Percentiles rank a stretch among this genome's conserved stretches.
These are phyloP conservation scores for Notholithocarpus densiflorus DNA, from an alignment of 306 rosid genomes.

Conservation along the genomic window DNA sequence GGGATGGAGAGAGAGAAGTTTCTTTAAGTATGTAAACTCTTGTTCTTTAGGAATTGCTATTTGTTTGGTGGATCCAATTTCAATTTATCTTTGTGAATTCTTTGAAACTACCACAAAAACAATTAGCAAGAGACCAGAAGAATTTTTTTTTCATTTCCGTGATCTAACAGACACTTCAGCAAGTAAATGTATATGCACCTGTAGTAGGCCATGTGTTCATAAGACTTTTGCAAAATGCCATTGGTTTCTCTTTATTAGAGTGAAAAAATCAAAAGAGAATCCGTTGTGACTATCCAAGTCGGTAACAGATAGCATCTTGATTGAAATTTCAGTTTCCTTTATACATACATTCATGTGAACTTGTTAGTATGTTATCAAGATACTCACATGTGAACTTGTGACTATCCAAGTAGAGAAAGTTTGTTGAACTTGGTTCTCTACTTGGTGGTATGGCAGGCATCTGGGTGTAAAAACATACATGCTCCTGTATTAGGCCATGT, in stretches of 20 bases:
- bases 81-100: neutral
- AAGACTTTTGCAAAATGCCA: neutral
- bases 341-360: neutral
- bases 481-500: neutral
- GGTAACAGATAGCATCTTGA: neutral
- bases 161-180: neutral
- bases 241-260: neutral
- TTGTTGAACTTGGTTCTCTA: neutral
- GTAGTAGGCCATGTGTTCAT: constrained; percentile 2
- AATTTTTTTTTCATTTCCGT: neutral
- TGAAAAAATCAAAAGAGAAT: neutral
- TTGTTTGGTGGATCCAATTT: neutral
- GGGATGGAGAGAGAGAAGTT: neutral
- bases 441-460: neutral
- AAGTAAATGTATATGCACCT: neutral
- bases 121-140: neutral
- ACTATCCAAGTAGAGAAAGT: neutral
- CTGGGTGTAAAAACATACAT: neutral
- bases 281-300: neutral
- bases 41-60: neutral
- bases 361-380: neutral
- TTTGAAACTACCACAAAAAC: constrained; percentile 10
- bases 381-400: too few species aligned
- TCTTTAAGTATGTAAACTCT: neutral
- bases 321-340: neutral